Conservation (phyloP, 345 rosid genomes). For the Hevea brasiliensis region DNA sequence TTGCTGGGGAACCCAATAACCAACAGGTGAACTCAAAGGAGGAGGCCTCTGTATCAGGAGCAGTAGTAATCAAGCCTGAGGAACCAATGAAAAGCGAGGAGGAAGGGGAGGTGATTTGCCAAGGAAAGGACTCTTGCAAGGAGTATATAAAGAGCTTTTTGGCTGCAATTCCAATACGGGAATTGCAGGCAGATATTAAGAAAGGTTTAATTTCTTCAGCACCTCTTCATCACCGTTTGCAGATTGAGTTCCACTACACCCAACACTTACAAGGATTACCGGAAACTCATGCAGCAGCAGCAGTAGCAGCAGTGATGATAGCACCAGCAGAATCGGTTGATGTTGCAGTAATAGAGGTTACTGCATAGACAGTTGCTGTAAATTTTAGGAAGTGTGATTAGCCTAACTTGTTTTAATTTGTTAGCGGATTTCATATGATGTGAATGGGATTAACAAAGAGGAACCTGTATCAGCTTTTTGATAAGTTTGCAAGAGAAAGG, state of each 20-base stretch:
- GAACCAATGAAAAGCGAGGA: conserved; percentile 32
- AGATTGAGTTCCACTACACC: conserved; percentile 86
- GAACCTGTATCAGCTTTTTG: conserved; percentile 16
- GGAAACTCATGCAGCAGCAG: conserved; percentile 22
- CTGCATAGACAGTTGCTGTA: conserved; percentile 36
- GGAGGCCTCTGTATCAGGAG: conserved; percentile 30
- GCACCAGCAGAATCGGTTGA: conserved; percentile 16
- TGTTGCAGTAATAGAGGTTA: conserved; percentile 26
- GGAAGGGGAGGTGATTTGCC: conserved; percentile 54
- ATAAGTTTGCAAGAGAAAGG: conserved; percentile 18
- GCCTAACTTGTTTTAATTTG: conserved; percentile 29
- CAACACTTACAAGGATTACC: conserved; percentile 31
- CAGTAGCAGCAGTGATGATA: conserved; percentile 9
- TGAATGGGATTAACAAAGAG: conserved; percentile 33
- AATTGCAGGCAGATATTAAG: conserved; percentile 80
- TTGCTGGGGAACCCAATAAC: conserved; percentile 36
- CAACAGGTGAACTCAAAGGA: conserved; percentile 28
- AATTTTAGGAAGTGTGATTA: conserved; percentile 42
- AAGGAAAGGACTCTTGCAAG: conserved; percentile 88
- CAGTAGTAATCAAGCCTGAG: conserved; percentile 20
- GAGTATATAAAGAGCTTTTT: conserved; percentile 94
- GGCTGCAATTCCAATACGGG: conserved; percentile 91
- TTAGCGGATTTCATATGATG: conserved; percentile 23
- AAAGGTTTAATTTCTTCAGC: conserved; percentile 76
- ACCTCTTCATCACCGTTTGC: conserved; percentile 76